Base-by-base conservation (phyloP, 495 filamentous ascomycete genomes). In the Aspergillus leporis region DNA sequence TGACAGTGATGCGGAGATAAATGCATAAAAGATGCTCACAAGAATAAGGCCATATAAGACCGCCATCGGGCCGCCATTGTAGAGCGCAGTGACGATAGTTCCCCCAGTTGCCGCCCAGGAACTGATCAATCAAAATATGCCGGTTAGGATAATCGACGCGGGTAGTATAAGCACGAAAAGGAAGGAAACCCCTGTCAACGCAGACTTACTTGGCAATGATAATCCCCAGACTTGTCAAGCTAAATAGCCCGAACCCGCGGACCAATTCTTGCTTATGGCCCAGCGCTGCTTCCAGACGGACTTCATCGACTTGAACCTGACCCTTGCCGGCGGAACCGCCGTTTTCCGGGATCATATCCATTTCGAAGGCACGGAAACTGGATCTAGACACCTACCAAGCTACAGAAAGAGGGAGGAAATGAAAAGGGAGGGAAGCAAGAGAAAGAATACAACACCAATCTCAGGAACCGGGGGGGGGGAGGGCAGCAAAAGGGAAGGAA, bases 101-200 rank as follows among this genome's bases (percentile, higher is more conserved):
- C 76, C 76, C 13, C 76, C 76, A 3, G 73, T 75, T 25, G 71
- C 66, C 41, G 74, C 72, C 76, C 76, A 79, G 9, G 76, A 75
- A 51, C 76, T 78, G 19, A 1, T 14, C n/a, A n/a, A 18, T 45
- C 3, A 4, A n/a, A n/a, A 41, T 59, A 30, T 58, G 53, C 38
- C 25, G 22, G 46, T 1, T n/a, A 36, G 34, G 9, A 36, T 36
- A 3, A 8, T 2, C 34, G 13, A 36, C 34, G 25, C 3, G 25
- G 25, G 25, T 28, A 28, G 25, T 3, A 28, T 34, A n/a, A n/a
- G 53, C 30, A n/a, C 7, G n/a, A n/a, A 7, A 6, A 45, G 41
- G n/a, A 9, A 19, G n/a, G 19, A 2, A n/a, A 45, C 41, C 14
- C 7, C 6, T 18, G 5, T 5, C n/a, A 2, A 12, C 8, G 19